A percentile compares a stretch with the other conserved stretches of the same genome.
These are phyloP conservation scores for Leishmania turanica DNA, from an alignment of 208 protist species.

Conservation along the genomic window DNA sequence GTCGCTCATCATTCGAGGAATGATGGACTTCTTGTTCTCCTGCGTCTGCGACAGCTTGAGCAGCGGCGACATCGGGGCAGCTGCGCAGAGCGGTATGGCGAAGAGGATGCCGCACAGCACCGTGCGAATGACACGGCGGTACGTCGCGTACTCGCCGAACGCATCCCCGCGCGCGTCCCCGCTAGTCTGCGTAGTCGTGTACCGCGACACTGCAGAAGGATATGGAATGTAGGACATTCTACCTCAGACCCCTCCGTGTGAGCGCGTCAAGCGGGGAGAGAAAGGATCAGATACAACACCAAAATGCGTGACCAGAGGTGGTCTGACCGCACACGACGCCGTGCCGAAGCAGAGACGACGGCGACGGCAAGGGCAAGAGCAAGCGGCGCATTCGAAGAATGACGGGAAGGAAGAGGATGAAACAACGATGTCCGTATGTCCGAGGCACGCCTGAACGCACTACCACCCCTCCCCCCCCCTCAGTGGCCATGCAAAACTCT, in stretches of 20 bases:
- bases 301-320: neutral
- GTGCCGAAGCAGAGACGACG: neutral
- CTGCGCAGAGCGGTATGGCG: slow-evolving; percentile 46
- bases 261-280: neutral
- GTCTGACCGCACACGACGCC: neutral
- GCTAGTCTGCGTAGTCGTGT: too few relatives aligned
- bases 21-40: slow-evolving; percentile 58
- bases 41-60: slow-evolving; percentile 63
- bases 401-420: neutral
- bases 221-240: slow-evolving; percentile 27
- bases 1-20: slow-evolving; percentile 76
- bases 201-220: neutral
- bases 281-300: neutral
- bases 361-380: neutral
- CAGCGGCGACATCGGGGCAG: slow-evolving; percentile 53
- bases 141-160: slow-evolving; percentile 33
- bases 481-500: neutral
- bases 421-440: neutral
- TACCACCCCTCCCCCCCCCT: neutral
- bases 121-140: slow-evolving; percentile 43
- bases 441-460: neutral
- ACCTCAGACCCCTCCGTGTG: neutral
- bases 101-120: slow-evolving; percentile 52
- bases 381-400: neutral
- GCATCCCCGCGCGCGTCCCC: slow-evolving; percentile 4